Conservation (phyloP, 164 flowering plant species). For the Akebia trifoliata region DNA sequence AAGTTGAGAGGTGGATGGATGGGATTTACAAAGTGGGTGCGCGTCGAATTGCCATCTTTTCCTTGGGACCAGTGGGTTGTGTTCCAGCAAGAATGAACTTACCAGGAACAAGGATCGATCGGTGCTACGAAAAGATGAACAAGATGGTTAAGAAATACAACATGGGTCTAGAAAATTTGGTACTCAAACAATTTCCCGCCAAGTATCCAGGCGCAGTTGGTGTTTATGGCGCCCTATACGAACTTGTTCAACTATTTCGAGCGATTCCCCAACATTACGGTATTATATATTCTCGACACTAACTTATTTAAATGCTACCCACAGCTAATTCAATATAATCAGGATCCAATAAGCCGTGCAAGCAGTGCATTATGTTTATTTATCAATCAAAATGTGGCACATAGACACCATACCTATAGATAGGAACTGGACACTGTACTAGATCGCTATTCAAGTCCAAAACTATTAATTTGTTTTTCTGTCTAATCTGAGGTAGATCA, state of each 20-base stretch:
- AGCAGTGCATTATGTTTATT: background rate
- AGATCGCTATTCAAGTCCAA: no score
- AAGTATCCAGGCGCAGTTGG: slow-evolving; percentile 41
- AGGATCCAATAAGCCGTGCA: background rate
- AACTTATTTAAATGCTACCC: background rate
- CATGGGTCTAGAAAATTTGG: slow-evolving; percentile 39
- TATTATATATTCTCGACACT: slow-evolving; percentile 14
- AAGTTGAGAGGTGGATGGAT: slow-evolving; percentile 27
- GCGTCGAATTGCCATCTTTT: slow-evolving; percentile 43
- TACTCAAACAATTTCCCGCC: slow-evolving; percentile 23
- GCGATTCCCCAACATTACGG: slow-evolving; percentile 42
- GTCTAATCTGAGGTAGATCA: no score
- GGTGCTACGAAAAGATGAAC: slow-evolving; percentile 52
- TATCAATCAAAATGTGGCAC: no score
- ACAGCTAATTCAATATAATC: background rate
- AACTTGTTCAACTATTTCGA: slow-evolving; percentile 33
- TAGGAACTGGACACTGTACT: no score
- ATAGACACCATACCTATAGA: no score
- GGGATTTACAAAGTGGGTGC: slow-evolving; percentile 52
- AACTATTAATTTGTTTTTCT: no score
- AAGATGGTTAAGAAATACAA: slow-evolving; percentile 46
- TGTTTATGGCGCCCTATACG: slow-evolving; percentile 47
- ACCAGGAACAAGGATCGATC: slow-evolving; percentile 32
- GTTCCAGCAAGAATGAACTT: slow-evolving; percentile 55
- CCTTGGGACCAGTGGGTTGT: slow-evolving; percentile 69